Conservation (phyloP, 768 basidiomycete genomes). For the Fistulinella prunicolor region DNA sequence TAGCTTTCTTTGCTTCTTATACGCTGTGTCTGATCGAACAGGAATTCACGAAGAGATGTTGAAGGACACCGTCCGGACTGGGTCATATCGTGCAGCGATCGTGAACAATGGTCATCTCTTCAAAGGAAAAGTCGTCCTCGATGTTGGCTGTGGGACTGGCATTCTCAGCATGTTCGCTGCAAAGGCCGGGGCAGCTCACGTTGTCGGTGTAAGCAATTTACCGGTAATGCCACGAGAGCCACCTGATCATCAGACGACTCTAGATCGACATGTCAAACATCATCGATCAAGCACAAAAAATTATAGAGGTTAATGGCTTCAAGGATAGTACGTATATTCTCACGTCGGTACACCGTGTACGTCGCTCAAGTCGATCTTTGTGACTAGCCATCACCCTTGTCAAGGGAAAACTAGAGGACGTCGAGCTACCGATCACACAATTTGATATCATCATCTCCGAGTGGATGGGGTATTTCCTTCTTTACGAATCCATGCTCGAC, state of each 20-base stretch:
- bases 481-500: constrained; percentile 99
- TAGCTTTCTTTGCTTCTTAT: constrained; percentile 5
- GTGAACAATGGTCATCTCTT: constrained; percentile 93
- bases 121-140: constrained; percentile 94
- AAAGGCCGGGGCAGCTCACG: constrained; percentile 90
- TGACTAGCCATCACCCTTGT: constrained; percentile 84
- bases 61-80: constrained; percentile 93
- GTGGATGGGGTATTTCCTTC: constrained; percentile 99
- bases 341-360: not conserved
- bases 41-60: constrained; percentile 99
- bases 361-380: constrained; percentile 6
- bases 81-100: constrained; percentile 93
- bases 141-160: constrained; percentile 98
- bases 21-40: constrained; percentile 29
- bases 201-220: constrained; percentile 72
- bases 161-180: constrained; percentile 98
- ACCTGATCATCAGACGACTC: constrained; percentile 14
- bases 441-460: constrained; percentile 99
- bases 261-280: constrained; percentile 99
- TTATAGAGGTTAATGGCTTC: constrained; percentile 95
- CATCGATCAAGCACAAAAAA: constrained; percentile 97
- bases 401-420: constrained; percentile 97
- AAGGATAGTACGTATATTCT: constrained; percentile 71
- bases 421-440: constrained; percentile 80
- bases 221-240: constrained; percentile 1